These are phyloP conservation scores for Ceratocystis cubensis DNA, from an alignment of 2,329 filamentous ascomycete genomes.

Conservation along the genomic window DNA sequence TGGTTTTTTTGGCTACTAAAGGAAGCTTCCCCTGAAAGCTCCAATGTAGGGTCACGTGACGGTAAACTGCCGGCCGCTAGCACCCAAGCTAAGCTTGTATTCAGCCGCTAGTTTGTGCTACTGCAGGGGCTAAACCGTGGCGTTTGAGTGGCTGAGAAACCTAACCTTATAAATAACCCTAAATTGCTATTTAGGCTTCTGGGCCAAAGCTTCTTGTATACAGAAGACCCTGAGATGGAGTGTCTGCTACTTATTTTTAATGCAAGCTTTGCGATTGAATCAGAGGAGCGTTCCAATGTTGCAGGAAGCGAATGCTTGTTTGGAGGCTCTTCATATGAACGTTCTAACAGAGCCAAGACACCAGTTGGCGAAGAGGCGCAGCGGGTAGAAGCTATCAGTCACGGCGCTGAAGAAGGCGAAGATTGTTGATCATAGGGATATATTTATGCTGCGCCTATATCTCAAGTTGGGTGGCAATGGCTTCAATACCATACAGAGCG, in stretches of 20 bases:
- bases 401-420: constrained; percentile 47
- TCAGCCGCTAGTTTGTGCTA: background rate
- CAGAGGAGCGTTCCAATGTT: too few relatives aligned
- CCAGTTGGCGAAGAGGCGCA: constrained; percentile 43
- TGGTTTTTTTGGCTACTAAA: background rate
- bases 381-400: constrained; percentile 45
- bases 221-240: background rate
- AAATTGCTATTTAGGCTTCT: background rate
- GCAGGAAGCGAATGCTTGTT: too few relatives aligned
- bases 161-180: background rate
- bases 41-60: background rate
- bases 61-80: too few relatives aligned
- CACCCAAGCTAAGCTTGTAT: too few relatives aligned
- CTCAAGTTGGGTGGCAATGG: constrained; percentile 43
- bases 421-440: constrained; percentile 54
- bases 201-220: background rate
- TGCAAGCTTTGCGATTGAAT: too few relatives aligned
- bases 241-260: too few relatives aligned
- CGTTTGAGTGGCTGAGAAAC: background rate
- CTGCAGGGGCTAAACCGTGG: background rate
- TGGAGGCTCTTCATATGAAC: too few relatives aligned
- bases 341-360: background rate
- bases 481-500: constrained; percentile 40
- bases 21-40: background rate
- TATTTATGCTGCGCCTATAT: constrained; percentile 45